phyloP scores from a whole-genome alignment of 176 grass and related monocot species.

The Carex myosuroides region DNA sequence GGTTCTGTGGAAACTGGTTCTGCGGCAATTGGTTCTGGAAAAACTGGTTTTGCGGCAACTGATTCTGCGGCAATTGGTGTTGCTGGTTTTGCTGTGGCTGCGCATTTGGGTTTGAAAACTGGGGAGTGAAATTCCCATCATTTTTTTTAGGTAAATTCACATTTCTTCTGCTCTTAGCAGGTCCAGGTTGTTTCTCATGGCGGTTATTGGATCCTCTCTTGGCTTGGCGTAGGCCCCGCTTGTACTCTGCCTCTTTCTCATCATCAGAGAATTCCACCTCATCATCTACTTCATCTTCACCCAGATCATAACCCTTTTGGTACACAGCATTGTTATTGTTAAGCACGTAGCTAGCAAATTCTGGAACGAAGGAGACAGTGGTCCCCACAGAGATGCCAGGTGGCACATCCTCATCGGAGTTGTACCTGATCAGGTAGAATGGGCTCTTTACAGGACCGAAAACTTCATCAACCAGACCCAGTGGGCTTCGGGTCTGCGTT shows the following conservation, averaged over 20 bases:
- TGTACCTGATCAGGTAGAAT: slow-evolving; percentile 78
- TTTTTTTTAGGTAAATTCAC: neutral
- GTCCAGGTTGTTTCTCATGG: neutral
- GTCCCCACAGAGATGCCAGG: slow-evolving; percentile 54
- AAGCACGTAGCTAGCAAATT: slow-evolving; percentile 77
- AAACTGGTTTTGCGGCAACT: neutral
- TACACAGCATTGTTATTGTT: slow-evolving; percentile 55
- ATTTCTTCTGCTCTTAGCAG: neutral
- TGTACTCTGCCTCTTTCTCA: slow-evolving; percentile 84
- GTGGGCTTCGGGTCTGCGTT: slow-evolving; percentile 53
- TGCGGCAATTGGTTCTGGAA: neutral
- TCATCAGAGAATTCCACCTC: slow-evolving; percentile 92
- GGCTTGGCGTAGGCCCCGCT: slow-evolving; percentile 32
- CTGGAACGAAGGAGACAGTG: slow-evolving; percentile 53
- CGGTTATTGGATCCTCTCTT: slow-evolving; percentile 49
- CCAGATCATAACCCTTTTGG: slow-evolving; percentile 71
- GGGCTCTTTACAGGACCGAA: slow-evolving; percentile 94
- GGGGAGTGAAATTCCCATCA: neutral
- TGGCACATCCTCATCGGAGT: slow-evolving; percentile 59
- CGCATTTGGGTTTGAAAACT: neutral
- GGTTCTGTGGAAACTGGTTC: neutral
- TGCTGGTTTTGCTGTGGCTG: slow-evolving; percentile 1
- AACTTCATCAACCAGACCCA: slow-evolving; percentile 78
- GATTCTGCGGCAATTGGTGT: neutral
- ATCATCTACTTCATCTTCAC: slow-evolving; percentile 44